Evolutionary conservation across 2,329 filamentous ascomycete species (phyloP), one percentile per base, ranked within the genome.

Genomic region (Geosmithia flava): DNA sequence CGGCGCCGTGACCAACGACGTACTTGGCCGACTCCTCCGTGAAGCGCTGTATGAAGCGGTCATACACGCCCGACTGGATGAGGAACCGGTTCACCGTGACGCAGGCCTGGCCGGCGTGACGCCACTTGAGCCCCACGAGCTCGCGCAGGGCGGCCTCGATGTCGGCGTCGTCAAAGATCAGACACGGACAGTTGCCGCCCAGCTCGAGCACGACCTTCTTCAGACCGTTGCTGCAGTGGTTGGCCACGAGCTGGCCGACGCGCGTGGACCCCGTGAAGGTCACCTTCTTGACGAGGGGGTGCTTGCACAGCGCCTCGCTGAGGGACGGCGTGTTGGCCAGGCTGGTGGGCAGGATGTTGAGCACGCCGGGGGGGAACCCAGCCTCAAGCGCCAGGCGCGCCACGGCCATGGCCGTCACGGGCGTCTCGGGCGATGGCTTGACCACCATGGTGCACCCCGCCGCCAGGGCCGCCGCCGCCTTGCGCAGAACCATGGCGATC

Each of bases 381-480:
- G 83, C 83, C 54, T 87, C 72, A 51, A 78, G 75, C 52, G 87
- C 72, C 16, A 89, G 67, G 30, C 76, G 76, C 1, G 64, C 65
- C 1, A 68, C 53, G 27, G 82, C 80, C 30, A 87, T 76, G 1
- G 81, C 77, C 20, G 83, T 86, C 56, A 87, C 76, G 0, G 85
- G 86, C 2, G 85, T 88, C 60, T 87, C 83, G 1, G 83, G 83
- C 3, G 78, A 82, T 2, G 83, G 81, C 64, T 87, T 87, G 16
- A 78, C 71, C 16, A 90, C 71, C 78, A 90, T 86, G 1, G 83
- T 86, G 61, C 83, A 87, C 19, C 84, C 85, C 13, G 83, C 83
- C 20, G 84, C 85, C 27, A 88, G 66, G 1, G 78, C 79, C 0
- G 78, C 66, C 2, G 62, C 66, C 8, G 67, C 62, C 51, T 74